These are phyloP conservation scores for Strigomonas galati DNA, from an alignment of 208 protist species.

Conservation along the genomic window DNA sequence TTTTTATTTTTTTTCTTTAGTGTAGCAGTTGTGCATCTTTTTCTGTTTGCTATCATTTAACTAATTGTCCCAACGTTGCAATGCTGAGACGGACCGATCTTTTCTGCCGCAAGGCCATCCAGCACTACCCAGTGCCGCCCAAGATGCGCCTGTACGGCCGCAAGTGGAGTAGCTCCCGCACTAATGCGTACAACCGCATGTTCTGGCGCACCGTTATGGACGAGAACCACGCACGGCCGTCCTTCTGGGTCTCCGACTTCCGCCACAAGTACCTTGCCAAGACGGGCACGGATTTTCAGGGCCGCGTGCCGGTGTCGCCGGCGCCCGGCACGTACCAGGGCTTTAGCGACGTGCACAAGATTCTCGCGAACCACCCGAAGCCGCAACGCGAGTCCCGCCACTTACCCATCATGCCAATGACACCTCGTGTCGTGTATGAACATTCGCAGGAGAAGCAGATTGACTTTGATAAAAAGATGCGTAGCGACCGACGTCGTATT, in stretches of 20 bases:
- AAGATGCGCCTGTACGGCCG: slow-evolving; percentile 60
- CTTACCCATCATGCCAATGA: slow-evolving; percentile 89
- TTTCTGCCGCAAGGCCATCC: slow-evolving; percentile 58
- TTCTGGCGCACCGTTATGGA: slow-evolving; percentile 83
- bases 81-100: slow-evolving; percentile 51
- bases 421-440: slow-evolving; percentile 86
- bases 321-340: slow-evolving; percentile 87
- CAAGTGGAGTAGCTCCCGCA: slow-evolving; percentile 76
- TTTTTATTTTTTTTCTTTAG: slow-evolving; percentile 1
- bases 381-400: slow-evolving; percentile 87
- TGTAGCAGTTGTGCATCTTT: slow-evolving; percentile 1
- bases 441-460: slow-evolving; percentile 82
- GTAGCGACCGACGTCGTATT: slow-evolving; percentile 60
- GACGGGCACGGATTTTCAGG: slow-evolving; percentile 84
- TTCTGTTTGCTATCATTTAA: slow-evolving; percentile 9
- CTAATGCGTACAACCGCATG: slow-evolving; percentile 79
- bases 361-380: slow-evolving; percentile 85
- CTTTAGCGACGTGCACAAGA: slow-evolving; percentile 83
- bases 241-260: slow-evolving; percentile 92
- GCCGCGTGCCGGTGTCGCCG: slow-evolving; percentile 76
- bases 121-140: slow-evolving; percentile 80
- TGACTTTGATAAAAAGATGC: slow-evolving; percentile 77
- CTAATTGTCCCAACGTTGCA: background rate
- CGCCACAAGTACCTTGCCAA: slow-evolving; percentile 80
- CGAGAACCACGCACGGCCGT: slow-evolving; percentile 75